These are phyloP conservation scores for Agrocybe praecox DNA, from an alignment of 768 basidiomycete species.

Conservation along the genomic window DNA sequence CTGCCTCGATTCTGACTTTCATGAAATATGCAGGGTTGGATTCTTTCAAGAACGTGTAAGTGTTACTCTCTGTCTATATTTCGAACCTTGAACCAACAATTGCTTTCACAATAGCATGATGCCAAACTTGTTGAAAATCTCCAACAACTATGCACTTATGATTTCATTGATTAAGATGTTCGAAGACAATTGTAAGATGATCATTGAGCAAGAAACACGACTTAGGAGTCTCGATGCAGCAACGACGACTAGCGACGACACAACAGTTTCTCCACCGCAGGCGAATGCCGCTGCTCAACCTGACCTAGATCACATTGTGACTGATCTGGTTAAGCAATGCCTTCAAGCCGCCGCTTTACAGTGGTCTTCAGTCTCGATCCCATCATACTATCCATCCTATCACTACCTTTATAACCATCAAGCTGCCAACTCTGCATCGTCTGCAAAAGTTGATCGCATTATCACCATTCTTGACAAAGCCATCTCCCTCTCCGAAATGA, in stretches of 20 bases:
- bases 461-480: conserved; percentile 27
- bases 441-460: conserved; percentile 24
- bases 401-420: neutral
- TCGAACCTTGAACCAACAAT: neutral
- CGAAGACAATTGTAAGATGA: conserved; percentile 11
- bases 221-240: neutral
- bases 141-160: conserved; percentile 22
- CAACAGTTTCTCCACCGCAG: too few species aligned
- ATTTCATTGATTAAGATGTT: conserved; percentile 25
- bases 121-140: conserved; percentile 21
- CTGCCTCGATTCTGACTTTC: conserved; percentile 25
- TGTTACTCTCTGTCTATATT: neutral
- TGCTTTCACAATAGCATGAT: conserved; percentile 19
- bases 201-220: conserved; percentile 8
- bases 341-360: conserved; percentile 16
- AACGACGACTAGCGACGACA: neutral
- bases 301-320: neutral
- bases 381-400: neutral
- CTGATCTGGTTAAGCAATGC: conserved; percentile 17
- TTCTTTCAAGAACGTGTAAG: conserved; percentile 23
- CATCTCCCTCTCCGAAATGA: conserved; percentile 19
- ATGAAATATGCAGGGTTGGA: conserved; percentile 17
- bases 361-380: conserved; percentile 18
- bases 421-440: neutral
- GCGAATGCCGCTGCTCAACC: neutral